Evolutionary conservation across 495 filamentous ascomycete species (phyloP).

Genomic region (Parathielavia hyrcaniae): DNA sequence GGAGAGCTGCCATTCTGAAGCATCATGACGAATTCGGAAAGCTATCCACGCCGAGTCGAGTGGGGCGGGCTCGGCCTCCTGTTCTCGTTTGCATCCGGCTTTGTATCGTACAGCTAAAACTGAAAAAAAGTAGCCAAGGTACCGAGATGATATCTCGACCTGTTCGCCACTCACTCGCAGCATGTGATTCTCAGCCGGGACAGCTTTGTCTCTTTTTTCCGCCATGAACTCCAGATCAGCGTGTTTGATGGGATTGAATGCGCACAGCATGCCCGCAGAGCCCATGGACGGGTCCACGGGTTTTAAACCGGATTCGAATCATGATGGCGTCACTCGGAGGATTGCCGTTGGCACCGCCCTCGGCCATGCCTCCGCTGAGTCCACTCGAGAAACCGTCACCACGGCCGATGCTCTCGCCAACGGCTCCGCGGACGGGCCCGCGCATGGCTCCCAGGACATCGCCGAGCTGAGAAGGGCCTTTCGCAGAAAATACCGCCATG

Average conservation of each 20-base stretch:
- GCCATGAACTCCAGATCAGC: too few species aligned
- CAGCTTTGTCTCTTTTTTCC: background rate
- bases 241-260: background rate
- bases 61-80: too few species aligned
- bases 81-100: too few species aligned
- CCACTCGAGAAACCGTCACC: background rate
- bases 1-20: too few species aligned
- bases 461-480: conserved; percentile 21
- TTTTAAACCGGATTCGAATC: conserved; percentile 1
- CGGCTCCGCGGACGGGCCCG: conserved; percentile 8
- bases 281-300: conserved; percentile 3
- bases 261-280: conserved; percentile 1
- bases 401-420: background rate
- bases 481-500: conserved; percentile 72
- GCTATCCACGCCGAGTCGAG: too few species aligned
- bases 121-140: too few species aligned
- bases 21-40: too few species aligned
- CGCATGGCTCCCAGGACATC: conserved; percentile 7
- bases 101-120: too few species aligned
- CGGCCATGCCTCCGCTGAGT: background rate
- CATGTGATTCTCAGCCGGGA: too few species aligned
- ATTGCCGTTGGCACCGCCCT: background rate
- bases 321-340: conserved; percentile 24
- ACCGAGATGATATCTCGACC: background rate
- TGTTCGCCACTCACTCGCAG: background rate